Percentiles rank a stretch among this genome's conserved stretches.
Conservation (phyloP, 2,329 filamentous ascomycete species). For the Colletotrichum liaoningense region DNA sequence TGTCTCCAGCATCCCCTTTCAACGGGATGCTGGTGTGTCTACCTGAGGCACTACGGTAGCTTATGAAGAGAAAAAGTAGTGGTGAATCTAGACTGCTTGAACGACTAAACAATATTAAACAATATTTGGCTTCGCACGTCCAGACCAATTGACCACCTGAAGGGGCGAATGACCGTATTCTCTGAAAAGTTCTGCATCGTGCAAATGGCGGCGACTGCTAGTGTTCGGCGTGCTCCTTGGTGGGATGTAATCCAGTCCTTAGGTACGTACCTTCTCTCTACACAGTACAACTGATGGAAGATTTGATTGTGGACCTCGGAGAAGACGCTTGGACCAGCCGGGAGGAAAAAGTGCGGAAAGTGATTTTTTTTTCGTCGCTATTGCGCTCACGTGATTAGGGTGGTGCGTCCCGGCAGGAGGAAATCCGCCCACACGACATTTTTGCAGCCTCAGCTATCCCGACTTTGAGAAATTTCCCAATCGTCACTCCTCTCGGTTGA, state of each 20-base stretch:
- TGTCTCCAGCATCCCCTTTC: slow-evolving; percentile 10
- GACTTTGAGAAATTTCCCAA: background rate
- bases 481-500: slow-evolving; percentile 19
- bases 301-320: background rate
- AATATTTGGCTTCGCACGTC: background rate
- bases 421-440: slow-evolving; percentile 14
- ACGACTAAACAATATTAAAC: background rate
- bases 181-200: background rate
- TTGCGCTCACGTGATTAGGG: slow-evolving; percentile 31
- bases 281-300: too few species aligned
- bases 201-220: background rate
- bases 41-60: slow-evolving; percentile 27
- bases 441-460: background rate
- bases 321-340: background rate
- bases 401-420: background rate
- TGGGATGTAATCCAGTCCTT: background rate
- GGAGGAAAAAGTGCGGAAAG: background rate
- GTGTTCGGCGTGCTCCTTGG: background rate
- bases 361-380: background rate
- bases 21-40: slow-evolving; percentile 6
- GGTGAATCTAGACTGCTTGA: background rate
- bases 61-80: slow-evolving; percentile 27
- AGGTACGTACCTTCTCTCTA: background rate
- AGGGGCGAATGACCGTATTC: background rate
- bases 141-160: background rate